Percentiles rank a stretch among this genome's conserved stretches.
Conservation (phyloP, 257 asterid genomes). For the Orobanche coerulescens region DNA sequence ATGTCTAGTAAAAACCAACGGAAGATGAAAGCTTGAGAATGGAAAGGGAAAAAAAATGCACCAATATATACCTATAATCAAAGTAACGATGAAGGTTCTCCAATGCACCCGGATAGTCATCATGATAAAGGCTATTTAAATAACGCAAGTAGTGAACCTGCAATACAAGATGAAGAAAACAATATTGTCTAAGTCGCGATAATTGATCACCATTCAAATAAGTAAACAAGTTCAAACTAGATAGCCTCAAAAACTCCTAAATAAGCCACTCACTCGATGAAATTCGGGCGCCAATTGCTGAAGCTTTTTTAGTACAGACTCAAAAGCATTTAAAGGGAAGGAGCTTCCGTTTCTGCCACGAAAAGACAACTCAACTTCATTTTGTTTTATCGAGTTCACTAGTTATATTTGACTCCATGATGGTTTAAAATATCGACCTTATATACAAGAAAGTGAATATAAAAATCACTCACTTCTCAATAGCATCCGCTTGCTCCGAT, state of each 20-base stretch:
- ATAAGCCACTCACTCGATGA: constrained; percentile 58
- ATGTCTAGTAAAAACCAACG: neutral
- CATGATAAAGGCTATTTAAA: constrained; percentile 77
- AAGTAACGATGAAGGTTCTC: constrained; percentile 93
- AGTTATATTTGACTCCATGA: neutral
- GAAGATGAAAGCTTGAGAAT: neutral
- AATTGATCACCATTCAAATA: constrained; percentile 16
- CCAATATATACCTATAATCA: constrained; percentile 79
- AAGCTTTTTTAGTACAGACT: constrained; percentile 60
- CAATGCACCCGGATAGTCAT: constrained; percentile 78
- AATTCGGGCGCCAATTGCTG: constrained; percentile 86
- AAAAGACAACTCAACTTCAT: constrained; percentile 5
- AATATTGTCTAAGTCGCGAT: constrained; percentile 12
- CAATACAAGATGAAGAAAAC: constrained; percentile 24
- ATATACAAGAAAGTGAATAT: neutral
- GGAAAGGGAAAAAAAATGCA: constrained; percentile 17
- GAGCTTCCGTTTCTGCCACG: constrained; percentile 63
- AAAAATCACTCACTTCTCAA: constrained; percentile 55
- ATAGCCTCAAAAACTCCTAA: constrained; percentile 6
- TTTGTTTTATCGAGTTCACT: neutral
- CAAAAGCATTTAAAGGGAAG: constrained; percentile 65
- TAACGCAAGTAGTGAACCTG: constrained; percentile 94
- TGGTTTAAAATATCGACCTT: neutral
- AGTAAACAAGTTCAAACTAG: constrained; percentile 3
- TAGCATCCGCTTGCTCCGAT: constrained; percentile 63